These are phyloP conservation scores for Moringa oleifera DNA, from an alignment of 345 rosid species.

Conservation along the genomic window DNA sequence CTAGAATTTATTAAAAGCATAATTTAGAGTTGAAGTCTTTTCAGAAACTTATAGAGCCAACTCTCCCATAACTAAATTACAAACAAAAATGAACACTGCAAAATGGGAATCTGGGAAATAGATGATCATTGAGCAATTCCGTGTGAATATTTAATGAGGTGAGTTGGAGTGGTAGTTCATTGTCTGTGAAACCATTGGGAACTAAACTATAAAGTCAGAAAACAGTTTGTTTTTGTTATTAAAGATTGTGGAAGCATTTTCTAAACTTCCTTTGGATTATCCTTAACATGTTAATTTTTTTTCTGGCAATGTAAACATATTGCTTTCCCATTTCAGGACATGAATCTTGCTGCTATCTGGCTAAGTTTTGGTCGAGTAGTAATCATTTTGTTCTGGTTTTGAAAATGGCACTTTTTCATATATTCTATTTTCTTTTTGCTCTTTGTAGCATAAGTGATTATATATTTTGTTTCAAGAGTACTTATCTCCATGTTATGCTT, in stretches of 20 bases:
- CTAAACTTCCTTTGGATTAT: too few species aligned
- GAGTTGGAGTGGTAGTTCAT: neutral
- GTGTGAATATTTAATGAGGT: too few species aligned
- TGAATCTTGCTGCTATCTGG: neutral
- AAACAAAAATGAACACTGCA: neutral
- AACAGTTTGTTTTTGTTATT: too few species aligned
- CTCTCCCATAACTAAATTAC: neutral
- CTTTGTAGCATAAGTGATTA: neutral
- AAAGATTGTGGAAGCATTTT: neutral
- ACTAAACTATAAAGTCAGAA: neutral
- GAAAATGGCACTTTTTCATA: neutral
- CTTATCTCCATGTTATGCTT: slow-evolving; percentile 34
- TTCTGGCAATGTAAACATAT: neutral
- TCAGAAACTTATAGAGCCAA: too few species aligned
- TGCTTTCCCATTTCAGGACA: slow-evolving; percentile 7
- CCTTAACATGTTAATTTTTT: neutral
- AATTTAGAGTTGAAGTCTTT: neutral
- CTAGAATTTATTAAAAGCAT: too few species aligned
- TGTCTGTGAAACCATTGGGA: neutral
- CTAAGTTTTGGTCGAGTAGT: neutral
- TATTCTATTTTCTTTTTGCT: neutral
- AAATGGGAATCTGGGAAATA: neutral
- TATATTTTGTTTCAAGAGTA: slow-evolving; percentile 18
- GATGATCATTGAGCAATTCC: neutral
- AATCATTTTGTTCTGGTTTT: neutral